A percentile compares a stretch with the other conserved stretches of the same genome.
Evolutionary conservation across 2,329 filamentous ascomycete species (phyloP).

Genomic region (Escovopsis sp.): DNA sequence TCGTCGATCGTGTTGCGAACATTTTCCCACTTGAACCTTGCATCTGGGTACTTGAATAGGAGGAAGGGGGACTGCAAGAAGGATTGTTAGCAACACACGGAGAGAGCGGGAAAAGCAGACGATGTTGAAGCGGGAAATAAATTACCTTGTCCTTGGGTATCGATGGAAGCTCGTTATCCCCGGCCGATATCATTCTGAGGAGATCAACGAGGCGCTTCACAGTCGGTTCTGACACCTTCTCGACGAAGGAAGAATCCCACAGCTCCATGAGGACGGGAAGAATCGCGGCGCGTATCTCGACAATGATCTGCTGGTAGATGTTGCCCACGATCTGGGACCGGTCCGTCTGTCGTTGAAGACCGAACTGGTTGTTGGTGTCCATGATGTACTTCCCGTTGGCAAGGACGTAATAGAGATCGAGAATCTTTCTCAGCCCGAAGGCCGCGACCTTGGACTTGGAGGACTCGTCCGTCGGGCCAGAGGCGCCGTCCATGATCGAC

Average conservation of each 20-base stretch:
- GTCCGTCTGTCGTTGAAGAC: constrained; percentile 26
- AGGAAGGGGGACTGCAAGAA: constrained; percentile 15
- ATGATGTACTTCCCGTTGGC: constrained; percentile 63
- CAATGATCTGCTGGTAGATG: constrained; percentile 57
- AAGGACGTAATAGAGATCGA: constrained; percentile 66
- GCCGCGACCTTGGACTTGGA: constrained; percentile 33
- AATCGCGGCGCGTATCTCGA: constrained; percentile 71
- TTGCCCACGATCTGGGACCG: constrained; percentile 25
- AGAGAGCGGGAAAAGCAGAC: constrained; percentile 14
- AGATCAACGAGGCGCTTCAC: constrained; percentile 73
- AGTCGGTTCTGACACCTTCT: constrained; percentile 62
- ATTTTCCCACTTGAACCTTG: constrained; percentile 31
- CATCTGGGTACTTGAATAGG: constrained; percentile 28
- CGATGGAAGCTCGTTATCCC: constrained; percentile 58
- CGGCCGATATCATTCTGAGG: constrained; percentile 59
- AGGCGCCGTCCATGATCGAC: constrained; percentile 14
- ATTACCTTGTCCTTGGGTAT: constrained; percentile 43
- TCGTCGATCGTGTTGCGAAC: constrained; percentile 17
- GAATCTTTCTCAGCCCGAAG: constrained; percentile 60
- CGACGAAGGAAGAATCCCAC: constrained; percentile 74
- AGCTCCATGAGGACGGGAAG: constrained; percentile 61
- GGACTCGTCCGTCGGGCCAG: constrained; percentile 30
- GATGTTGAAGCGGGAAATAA: constrained; percentile 16
- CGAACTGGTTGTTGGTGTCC: constrained; percentile 52
- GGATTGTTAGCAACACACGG: constrained; percentile 1